Evolutionary conservation across 345 rosid species (phyloP).

Genomic region (Gossypium rotundifolium): DNA sequence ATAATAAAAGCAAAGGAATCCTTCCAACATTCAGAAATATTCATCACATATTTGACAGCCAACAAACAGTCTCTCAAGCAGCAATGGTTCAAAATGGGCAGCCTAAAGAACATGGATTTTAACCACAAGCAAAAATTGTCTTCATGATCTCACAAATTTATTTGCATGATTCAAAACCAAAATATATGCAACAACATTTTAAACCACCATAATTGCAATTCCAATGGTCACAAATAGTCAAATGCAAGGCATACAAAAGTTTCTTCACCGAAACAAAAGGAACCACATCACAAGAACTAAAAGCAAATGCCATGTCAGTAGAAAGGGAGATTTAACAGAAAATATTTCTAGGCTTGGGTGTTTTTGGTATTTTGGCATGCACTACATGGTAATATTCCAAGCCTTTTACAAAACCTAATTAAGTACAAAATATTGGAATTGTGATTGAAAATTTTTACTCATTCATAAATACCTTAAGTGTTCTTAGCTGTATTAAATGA

Average conservation of each 20-base stretch:
- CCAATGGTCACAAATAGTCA: background rate
- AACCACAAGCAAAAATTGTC: background rate
- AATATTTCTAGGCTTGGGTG: background rate
- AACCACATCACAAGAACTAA: background rate
- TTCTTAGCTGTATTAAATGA: constrained; percentile 82
- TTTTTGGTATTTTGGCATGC: background rate
- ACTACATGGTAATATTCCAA: background rate
- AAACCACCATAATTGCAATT: background rate
- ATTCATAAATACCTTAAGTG: constrained; percentile 69
- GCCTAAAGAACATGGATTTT: background rate
- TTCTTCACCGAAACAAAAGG: background rate
- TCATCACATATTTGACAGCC: background rate
- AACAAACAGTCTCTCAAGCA: constrained; percentile 2
- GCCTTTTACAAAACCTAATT: background rate
- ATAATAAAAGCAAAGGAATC: background rate
- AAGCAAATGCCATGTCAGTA: background rate
- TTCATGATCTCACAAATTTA: background rate
- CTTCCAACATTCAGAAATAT: constrained; percentile 1
- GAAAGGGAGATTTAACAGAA: constrained; percentile 1
- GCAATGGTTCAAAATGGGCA: background rate
- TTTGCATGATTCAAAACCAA: background rate
- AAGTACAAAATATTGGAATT: background rate
- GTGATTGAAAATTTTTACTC: background rate
- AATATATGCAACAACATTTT: constrained; percentile 1
- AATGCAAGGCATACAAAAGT: background rate